phyloP scores from a whole-genome alignment of 176 grass and related monocot species.

The Raddia distichophylla region DNA sequence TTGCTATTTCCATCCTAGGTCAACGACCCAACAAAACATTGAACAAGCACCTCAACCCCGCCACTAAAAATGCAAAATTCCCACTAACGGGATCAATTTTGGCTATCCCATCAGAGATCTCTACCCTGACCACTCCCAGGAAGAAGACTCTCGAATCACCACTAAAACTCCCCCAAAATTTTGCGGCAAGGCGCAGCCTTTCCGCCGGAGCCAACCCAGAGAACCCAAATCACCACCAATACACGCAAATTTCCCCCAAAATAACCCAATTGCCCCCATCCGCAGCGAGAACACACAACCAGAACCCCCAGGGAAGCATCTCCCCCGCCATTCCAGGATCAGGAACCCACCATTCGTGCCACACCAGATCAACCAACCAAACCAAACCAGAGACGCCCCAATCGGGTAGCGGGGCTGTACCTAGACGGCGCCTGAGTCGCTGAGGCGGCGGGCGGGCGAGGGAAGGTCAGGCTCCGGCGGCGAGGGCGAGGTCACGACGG shows the following conservation, averaged over 20 bases:
- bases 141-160: not conserved
- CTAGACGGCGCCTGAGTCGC: slow-evolving; percentile 29
- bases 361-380: not conserved
- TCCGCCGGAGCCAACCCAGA: not conserved
- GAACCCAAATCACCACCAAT: slow-evolving; percentile 5
- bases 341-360: not conserved
- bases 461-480: slow-evolving; percentile 25
- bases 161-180: not conserved
- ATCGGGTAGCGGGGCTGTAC: slow-evolving; percentile 10
- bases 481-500: slow-evolving; percentile 43
- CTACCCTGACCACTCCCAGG: not conserved
- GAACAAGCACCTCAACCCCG: not conserved
- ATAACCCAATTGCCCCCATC: not conserved
- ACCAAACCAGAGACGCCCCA: slow-evolving; percentile 6
- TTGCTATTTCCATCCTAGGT: not conserved
- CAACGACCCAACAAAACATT: not conserved
- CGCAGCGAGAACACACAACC: not conserved
- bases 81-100: not conserved
- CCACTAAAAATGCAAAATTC: not conserved
- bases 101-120: slow-evolving; percentile 14
- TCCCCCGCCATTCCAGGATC: not conserved
- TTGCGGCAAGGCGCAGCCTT: not conserved
- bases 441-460: slow-evolving; percentile 4
- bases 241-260: not conserved
- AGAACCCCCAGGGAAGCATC: not conserved